Percentiles rank a stretch among this genome's conserved stretches.
Conservation (phyloP, 1,139 yeast genomes). For the Dujonia santamariae region DNA sequence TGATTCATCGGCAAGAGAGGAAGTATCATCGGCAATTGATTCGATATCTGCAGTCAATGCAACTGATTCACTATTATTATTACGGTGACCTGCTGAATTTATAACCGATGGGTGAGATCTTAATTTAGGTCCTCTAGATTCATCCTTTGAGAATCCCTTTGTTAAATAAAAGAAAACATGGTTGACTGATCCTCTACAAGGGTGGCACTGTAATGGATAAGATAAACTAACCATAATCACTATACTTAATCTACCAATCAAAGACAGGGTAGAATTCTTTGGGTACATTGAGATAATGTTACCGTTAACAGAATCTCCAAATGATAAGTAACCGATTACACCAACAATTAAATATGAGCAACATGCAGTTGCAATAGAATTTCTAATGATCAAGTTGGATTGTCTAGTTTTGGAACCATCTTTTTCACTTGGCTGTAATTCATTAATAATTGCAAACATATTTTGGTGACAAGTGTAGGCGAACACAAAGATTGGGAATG, state of each 20-base stretch:
- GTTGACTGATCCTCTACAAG: slow-evolving; percentile 70
- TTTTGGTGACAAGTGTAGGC: slow-evolving; percentile 96
- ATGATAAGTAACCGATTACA: slow-evolving; percentile 78
- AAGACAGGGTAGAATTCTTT: slow-evolving; percentile 50
- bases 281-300: slow-evolving; percentile 73
- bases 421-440: slow-evolving; percentile 40
- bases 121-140: slow-evolving; percentile 13
- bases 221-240: slow-evolving; percentile 68
- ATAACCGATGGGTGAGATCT: slow-evolving; percentile 8
- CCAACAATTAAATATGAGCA: slow-evolving; percentile 72
- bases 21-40: slow-evolving; percentile 11
- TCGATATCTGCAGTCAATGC: slow-evolving; percentile 21
- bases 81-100: slow-evolving; percentile 1
- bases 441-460: slow-evolving; percentile 87
- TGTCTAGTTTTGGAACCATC: slow-evolving; percentile 49
- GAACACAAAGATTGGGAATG: slow-evolving; percentile 88
- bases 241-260: slow-evolving; percentile 68
- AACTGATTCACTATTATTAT: slow-evolving; percentile 6
- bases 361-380: slow-evolving; percentile 58
- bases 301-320: slow-evolving; percentile 70
- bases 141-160: slow-evolving; percentile 22
- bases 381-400: slow-evolving; percentile 52
- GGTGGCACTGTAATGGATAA: slow-evolving; percentile 75
- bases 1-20: slow-evolving; percentile 27
- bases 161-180: slow-evolving; percentile 58